Evolutionary conservation across 805 yeast genomes (phyloP).

Genomic region (Yarrowia sp.): DNA sequence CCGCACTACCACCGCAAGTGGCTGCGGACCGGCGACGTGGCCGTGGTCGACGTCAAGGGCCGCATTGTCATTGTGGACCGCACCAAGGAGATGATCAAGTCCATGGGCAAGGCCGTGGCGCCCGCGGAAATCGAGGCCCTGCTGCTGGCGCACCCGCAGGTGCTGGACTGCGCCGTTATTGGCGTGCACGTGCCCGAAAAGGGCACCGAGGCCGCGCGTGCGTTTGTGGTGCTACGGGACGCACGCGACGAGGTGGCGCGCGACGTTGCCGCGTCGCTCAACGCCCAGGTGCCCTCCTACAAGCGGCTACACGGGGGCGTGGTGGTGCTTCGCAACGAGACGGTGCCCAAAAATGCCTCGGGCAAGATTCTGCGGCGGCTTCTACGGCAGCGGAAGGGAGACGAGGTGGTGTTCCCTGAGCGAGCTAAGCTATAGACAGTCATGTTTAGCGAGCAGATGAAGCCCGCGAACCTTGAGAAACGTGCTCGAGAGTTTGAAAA

Average conservation of each 20-base stretch:
- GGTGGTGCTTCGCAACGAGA: conserved; percentile 65
- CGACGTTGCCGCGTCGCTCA: conserved; percentile 49
- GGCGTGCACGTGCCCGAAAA: conserved; percentile 73
- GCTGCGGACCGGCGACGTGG: conserved; percentile 68
- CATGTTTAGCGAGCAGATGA: no score
- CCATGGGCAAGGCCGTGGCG: conserved; percentile 76
- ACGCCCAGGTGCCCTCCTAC: conserved; percentile 50
- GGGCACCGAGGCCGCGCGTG: conserved; percentile 66
- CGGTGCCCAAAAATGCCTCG: conserved; percentile 91
- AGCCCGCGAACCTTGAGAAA: conserved; percentile 3
- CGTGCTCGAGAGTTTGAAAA: conserved; percentile 6
- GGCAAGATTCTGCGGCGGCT: conserved; percentile 95
- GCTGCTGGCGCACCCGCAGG: conserved; percentile 71
- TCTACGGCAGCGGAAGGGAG: conserved; percentile 62
- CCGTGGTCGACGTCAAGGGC: conserved; percentile 55
- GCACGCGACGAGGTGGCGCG: conserved; percentile 31
- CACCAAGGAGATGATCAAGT: conserved; percentile 52
- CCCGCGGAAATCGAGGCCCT: conserved; percentile 96
- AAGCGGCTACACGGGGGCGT: conserved; percentile 57
- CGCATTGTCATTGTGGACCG: conserved; percentile 56
- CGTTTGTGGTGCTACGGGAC: conserved; percentile 46
- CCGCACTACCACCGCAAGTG: conserved; percentile 49
- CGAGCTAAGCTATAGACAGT: conserved; percentile 2
- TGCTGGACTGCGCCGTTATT: conserved; percentile 87
- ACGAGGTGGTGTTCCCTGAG: conserved; percentile 41